Evolutionary conservation across 2,329 filamentous ascomycete species (phyloP).

Genomic region (Parastagonospora avenae): DNA sequence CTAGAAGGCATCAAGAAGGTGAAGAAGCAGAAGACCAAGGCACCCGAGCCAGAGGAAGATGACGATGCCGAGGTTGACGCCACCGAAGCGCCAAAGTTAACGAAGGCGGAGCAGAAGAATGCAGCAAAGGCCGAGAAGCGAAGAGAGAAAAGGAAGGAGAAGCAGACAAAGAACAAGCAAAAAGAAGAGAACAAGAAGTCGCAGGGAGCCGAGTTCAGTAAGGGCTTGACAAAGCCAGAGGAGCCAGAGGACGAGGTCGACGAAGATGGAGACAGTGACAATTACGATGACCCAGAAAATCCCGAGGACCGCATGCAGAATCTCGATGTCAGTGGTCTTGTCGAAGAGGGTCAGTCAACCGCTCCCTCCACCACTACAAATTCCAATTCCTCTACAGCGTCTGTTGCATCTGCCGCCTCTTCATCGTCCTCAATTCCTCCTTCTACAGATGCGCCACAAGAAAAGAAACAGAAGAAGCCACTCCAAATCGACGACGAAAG

Average conservation of each 20-base stretch:
- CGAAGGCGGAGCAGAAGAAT: slow-evolving; percentile 46
- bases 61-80: slow-evolving; percentile 43
- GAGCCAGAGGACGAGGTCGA: slow-evolving; percentile 30
- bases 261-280: slow-evolving; percentile 28
- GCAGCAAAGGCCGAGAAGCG: slow-evolving; percentile 53
- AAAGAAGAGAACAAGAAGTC: slow-evolving; percentile 41
- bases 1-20: slow-evolving; percentile 46
- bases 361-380: slow-evolving; percentile 38
- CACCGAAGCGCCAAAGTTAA: slow-evolving; percentile 46
- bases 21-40: slow-evolving; percentile 52
- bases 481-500: slow-evolving; percentile 50
- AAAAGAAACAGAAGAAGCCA: slow-evolving; percentile 39
- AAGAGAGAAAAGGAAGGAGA: slow-evolving; percentile 54
- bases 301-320: slow-evolving; percentile 40
- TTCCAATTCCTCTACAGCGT: slow-evolving; percentile 48
- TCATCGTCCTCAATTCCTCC: slow-evolving; percentile 55
- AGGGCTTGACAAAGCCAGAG: slow-evolving; percentile 24
- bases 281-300: slow-evolving; percentile 29
- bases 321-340: slow-evolving; percentile 44
- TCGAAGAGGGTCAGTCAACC: slow-evolving; percentile 44
- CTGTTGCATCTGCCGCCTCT: slow-evolving; percentile 50
- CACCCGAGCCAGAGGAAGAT: slow-evolving; percentile 21
- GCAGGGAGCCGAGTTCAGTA: slow-evolving; percentile 36
- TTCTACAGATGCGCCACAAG: slow-evolving; percentile 19
- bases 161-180: slow-evolving; percentile 47